Evolutionary conservation across 495 filamentous ascomycete species (phyloP).

Genomic region (Tuber indicum): DNA sequence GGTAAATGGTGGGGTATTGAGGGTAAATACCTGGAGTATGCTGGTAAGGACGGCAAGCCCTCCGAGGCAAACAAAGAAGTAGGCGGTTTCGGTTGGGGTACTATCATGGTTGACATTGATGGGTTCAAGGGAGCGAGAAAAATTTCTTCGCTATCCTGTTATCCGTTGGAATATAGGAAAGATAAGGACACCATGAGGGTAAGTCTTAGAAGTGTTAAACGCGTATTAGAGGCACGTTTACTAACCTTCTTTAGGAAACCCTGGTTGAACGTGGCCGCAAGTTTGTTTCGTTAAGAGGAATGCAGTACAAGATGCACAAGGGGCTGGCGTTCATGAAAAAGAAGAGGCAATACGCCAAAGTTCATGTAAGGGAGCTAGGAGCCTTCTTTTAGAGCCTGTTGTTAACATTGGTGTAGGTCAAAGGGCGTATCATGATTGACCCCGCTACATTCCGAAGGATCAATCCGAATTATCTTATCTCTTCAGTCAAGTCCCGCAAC

Average conservation of each 20-base stretch:
- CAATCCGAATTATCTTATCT: conserved; percentile 83
- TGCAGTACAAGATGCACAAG: conserved; percentile 79
- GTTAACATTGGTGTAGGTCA: conserved; percentile 55
- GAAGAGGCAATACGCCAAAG: conserved; percentile 68
- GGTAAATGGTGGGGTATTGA: conserved; percentile 77
- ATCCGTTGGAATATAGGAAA: conserved; percentile 77
- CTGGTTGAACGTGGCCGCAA: conserved; percentile 81
- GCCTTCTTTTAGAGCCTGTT: not conserved
- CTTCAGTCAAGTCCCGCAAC: conserved; percentile 68
- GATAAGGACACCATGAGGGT: conserved; percentile 57
- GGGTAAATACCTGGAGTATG: conserved; percentile 55
- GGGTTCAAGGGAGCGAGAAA: conserved; percentile 78
- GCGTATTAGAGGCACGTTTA: not conserved
- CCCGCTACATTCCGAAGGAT: conserved; percentile 78
- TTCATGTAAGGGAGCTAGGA: conserved; percentile 43
- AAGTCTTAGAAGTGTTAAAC: not conserved
- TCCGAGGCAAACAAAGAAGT: conserved; percentile 61
- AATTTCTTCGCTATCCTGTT: conserved; percentile 70
- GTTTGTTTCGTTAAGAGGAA: conserved; percentile 70
- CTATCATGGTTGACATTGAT: conserved; percentile 64
- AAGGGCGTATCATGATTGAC: conserved; percentile 87
- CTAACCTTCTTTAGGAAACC: conserved; percentile 46
- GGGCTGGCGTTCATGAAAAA: conserved; percentile 80
- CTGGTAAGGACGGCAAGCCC: conserved; percentile 55
- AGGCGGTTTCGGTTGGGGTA: conserved; percentile 56